Base-by-base conservation (phyloP, 2,329 filamentous ascomycete species). In the Aspergillus unguis region DNA sequence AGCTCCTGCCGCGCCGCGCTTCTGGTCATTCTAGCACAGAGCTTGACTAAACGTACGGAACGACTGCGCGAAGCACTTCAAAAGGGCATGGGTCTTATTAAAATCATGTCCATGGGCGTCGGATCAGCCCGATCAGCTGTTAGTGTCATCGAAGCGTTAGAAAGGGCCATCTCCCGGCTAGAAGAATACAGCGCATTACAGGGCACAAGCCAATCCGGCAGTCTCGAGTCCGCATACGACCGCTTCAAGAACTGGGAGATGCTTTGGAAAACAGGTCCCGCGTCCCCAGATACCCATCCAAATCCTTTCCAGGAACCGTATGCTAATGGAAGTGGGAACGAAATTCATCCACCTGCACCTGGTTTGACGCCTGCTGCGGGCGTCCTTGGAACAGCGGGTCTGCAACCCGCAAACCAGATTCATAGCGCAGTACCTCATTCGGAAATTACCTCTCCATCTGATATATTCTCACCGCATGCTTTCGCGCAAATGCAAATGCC, bases 1-100 rank as follows among this genome's bases (percentile, higher is more conserved):
- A 80, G 77, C 60, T 77, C 79, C 3, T 81, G 78, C 46, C 78
- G 80, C 38, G 79, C 78, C 7, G 79, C 80, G 6, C 66, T 82
- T 5, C 69, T 82, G 2, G 79, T 81, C 28, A 72, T 74, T 11
- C 56, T 74, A 5, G 71, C 71, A 0, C 71, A 73, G 41, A 70
- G 68, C 17, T 55, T 74, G 17, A 71, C 69, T 2, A 71, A 72
- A 44, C 68, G 70, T 10, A 72, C 71, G 1, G 70, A 74, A 50
- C 60, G 71, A 31, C 70, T 79, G 9, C 74, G 75, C 27, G 74
- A 76, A 37, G 71, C 73, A 6, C 65, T 80, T 3, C 68, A 76
- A n/a, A 75, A 77, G 36, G 78, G 78, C 6, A 74, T 80, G 61
- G 71, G 71, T 5, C 70, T 80, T 59, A 77, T 80, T 41, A 78